Base-by-base conservation (phyloP, 2,329 filamentous ascomycete species). In the Ceratocystis cubensis region DNA sequence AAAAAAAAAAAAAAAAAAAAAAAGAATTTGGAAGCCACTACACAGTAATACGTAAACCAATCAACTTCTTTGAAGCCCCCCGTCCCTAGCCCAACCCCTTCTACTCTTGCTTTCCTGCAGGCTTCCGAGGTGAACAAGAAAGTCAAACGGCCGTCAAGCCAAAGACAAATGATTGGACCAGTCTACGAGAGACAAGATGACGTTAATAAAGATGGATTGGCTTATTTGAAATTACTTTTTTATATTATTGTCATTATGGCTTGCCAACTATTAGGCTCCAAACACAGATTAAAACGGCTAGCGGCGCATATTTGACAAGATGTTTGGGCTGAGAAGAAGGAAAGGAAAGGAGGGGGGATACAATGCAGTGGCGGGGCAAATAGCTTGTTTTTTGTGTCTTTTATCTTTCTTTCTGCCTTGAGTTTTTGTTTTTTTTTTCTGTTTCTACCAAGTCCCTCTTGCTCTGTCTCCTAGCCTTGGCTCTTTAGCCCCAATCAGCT, bases 161-260 rank as follows among this genome's bases (percentile, higher is more conserved):
- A 7, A 15, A 44, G 8, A 28, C 6, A 13, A 17, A 25, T 63
- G 61, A 63, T 63, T 63, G 37, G 61, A 20, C 22, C 22, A 28
- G 61, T 46, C 61, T 63, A 63, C 61, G 15, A 63, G 30, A 62
- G 61, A 46, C 61, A 63, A 63, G 20, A 63, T 63, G 61, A 63
- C 61, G 37, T 45, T 37, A 44, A 25, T 48, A 44, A 10, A 25
- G 15, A 13, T 41, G 37, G 10, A 13, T 41, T 41, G 37, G 37
- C 3, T 17, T 48, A 28, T 48, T 63, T 48, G 17, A 50, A 50
- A 50, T n/a, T 25, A 13, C 44, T 10, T 45, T 63, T 46, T 25
- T 8, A 30, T 28, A 15, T 48, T 48, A 10, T 48, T 30, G 53
- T 8, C 15, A 57, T 17, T 57, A 6, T 30, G 53, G 22, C 53